These are phyloP conservation scores for Chlamydomonas incerta DNA, from an alignment of 139 green algal species.

Conservation along the genomic window DNA sequence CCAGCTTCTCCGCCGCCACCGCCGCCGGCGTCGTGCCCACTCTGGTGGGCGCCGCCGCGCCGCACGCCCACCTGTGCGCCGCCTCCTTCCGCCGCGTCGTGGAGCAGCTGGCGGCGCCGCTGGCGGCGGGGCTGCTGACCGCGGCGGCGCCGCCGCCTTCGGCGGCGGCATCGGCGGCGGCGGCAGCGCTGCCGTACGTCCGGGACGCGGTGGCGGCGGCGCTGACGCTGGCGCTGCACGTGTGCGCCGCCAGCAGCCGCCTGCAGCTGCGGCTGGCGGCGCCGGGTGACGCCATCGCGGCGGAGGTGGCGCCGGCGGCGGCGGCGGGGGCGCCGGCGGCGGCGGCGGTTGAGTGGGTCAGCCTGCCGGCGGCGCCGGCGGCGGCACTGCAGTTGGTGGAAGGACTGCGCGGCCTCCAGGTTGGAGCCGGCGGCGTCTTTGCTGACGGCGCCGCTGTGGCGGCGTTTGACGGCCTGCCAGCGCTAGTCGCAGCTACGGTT, in stretches of 20 bases:
- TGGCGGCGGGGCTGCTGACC: constrained; percentile 26
- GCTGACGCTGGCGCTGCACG: not conserved
- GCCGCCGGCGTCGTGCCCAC: not conserved
- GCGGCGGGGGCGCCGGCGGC: not conserved
- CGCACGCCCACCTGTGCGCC: not conserved
- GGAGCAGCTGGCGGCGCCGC: not conserved
- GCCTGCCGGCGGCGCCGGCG: not conserved
- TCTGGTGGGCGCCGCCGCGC: not conserved
- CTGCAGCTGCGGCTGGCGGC: constrained; percentile 18
- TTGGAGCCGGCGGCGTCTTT: not conserved
- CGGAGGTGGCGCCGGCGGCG: not conserved
- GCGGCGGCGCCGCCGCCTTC: not conserved
- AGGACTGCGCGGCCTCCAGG: not conserved
- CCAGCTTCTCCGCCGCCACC: not conserved
- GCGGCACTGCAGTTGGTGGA: not conserved
- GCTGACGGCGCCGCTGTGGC: not conserved
- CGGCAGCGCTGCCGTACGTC: not conserved
- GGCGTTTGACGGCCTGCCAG: not conserved
- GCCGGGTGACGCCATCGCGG: not conserved
- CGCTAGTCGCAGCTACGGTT: not conserved
- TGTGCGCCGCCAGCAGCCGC: not conserved
- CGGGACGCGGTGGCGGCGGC: not conserved
- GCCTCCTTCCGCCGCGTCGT: not conserved
- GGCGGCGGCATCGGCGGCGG: not conserved
- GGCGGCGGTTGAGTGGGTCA: constrained; percentile 13